Evolutionary conservation across 495 filamentous ascomycete species (phyloP).

Genomic region (Hypomontagnella submonticulosa): DNA sequence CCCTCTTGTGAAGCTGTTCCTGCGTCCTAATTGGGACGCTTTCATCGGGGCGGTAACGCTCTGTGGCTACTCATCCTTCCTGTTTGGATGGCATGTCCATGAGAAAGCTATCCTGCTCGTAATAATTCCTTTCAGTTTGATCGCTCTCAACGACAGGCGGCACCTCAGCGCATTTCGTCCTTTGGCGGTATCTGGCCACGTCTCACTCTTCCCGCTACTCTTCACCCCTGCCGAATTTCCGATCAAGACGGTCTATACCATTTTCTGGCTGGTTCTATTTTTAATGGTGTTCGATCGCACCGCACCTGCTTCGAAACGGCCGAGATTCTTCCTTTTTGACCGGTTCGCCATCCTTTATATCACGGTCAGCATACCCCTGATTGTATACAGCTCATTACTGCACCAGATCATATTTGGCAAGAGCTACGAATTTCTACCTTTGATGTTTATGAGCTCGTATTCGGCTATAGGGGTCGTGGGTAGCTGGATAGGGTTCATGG

Average conservation of each 20-base stretch:
- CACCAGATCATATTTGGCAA: conserved; percentile 86
- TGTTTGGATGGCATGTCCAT: conserved; percentile 99
- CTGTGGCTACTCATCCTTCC: conserved; percentile 96
- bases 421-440: conserved; percentile 86
- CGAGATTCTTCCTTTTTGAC: conserved; percentile 87
- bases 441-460: conserved; percentile 98
- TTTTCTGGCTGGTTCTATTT: conserved; percentile 91
- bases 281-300: conserved; percentile 85
- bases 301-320: conserved; percentile 79
- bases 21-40: conserved; percentile 81
- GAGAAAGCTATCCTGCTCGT: conserved; percentile 96
- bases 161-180: conserved; percentile 93
- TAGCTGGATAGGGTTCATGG: conserved; percentile 95
- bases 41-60: conserved; percentile 92
- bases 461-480: conserved; percentile 94
- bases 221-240: conserved; percentile 93
- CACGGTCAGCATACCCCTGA: conserved; percentile 84
- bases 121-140: conserved; percentile 93
- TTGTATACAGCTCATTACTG: conserved; percentile 85
- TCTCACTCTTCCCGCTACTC: conserved; percentile 92
- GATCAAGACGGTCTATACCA: conserved; percentile 90
- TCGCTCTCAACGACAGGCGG: conserved; percentile 90
- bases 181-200: conserved; percentile 90
- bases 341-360: conserved; percentile 91
- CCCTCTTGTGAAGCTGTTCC: conserved; percentile 83